These are phyloP conservation scores for Peniophora sp. DNA, from an alignment of 1,284 basidiomycete genomes.

Conservation along the genomic window DNA sequence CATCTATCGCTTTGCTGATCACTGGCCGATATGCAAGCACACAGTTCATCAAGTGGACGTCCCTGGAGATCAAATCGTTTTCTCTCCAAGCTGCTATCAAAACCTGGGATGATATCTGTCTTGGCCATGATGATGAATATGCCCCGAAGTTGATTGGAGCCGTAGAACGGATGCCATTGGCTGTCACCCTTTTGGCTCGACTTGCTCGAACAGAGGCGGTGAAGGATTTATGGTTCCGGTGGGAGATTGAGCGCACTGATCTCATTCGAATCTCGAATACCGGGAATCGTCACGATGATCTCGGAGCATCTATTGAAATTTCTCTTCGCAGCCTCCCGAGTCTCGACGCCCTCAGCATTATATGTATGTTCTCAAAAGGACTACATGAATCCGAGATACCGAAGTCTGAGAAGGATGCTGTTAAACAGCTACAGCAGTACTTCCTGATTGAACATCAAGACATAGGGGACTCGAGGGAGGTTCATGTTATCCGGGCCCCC, in stretches of 20 bases:
- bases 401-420: background rate
- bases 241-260: background rate
- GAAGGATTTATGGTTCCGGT: background rate
- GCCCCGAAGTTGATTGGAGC: background rate
- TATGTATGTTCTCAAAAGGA: background rate
- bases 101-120: background rate
- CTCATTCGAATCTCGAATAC: background rate
- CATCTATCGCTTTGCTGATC: background rate
- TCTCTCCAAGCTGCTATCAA: background rate
- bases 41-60: background rate
- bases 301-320: background rate
- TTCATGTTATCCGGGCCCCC: too few relatives aligned
- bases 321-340: background rate
- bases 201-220: background rate
- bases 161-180: constrained; percentile 2
- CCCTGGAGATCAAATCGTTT: background rate
- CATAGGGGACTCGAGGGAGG: too few relatives aligned
- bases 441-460: background rate
- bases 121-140: background rate
- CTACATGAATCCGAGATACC: too few relatives aligned
- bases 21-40: background rate
- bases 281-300: background rate
- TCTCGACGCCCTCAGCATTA: background rate
- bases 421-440: background rate
- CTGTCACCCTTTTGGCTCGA: background rate